Evolutionary conservation across 2,329 filamentous ascomycete genomes (phyloP), one percentile per base, ranked within the genome.

Genomic region (Thermomyces lanuginosus): DNA sequence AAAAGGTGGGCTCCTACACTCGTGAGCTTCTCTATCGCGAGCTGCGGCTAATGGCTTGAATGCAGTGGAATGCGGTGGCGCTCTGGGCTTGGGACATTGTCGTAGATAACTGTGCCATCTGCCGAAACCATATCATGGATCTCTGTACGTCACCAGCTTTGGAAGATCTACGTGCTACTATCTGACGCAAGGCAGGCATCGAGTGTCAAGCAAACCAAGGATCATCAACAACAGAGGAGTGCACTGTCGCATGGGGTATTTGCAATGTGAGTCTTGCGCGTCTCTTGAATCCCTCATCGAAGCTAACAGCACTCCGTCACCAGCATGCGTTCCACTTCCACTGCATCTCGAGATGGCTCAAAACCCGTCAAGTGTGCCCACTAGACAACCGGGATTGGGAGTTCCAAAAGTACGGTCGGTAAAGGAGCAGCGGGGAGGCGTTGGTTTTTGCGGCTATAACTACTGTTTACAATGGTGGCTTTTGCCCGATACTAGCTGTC

Each of bases 1-100:
- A 98, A 63, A 98, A 98, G 77, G 89, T 91, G 55, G 35, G 53
- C 27, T 13, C n/a, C n/a, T n/a, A 15, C 21, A 33, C 36, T 29
- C 34, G 26, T 31, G 20, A 20, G 22, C 25, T 26, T 13, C 16
- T 17, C 10, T 14, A 8, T 13, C 8, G 25, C 28, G 18, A 28
- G 23, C 34, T 42, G 24, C 35, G 19, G 14, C 24, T 20, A 16
- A 27, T 16, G n/a, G n/a, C n/a, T n/a, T n/a, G n/a, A n/a, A n/a
- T n/a, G n/a, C 46, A 93, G 86, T 98, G 89, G 89, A 95, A 95
- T 45, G 89, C 89, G 0, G 89, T 98, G 27, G 84, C 89, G 21
- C 67, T 98, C 2, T 98, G 89, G 89, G 89, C 89, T 1, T 98
- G 89, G 89, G 89, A 98, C 51, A 98, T 98, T 33, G 84, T 95